These are phyloP conservation scores for Phaseolus lunatus DNA, from an alignment of 306 rosid species.

Conservation along the genomic window DNA sequence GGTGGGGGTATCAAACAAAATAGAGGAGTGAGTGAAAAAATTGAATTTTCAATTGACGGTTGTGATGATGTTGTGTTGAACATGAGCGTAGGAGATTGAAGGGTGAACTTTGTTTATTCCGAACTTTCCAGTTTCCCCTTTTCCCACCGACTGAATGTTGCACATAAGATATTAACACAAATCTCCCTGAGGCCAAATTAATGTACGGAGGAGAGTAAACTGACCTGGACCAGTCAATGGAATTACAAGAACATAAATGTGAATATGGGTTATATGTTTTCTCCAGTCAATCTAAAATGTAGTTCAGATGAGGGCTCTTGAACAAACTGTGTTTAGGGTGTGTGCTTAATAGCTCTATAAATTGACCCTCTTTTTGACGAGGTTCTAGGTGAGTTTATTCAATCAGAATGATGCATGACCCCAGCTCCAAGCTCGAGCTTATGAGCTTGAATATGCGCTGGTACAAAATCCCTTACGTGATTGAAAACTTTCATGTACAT, in stretches of 20 bases:
- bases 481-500: conserved; percentile 1
- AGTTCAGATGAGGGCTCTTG: neutral
- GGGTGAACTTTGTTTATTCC: neutral
- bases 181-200: neutral
- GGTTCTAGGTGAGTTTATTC: neutral
- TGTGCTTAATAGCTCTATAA: neutral
- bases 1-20: conserved; percentile 4
- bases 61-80: neutral
- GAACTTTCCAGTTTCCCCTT: neutral
- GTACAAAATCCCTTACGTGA: neutral
- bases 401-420: neutral
- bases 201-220: neutral
- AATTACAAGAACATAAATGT: neutral
- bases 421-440: neutral
- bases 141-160: neutral
- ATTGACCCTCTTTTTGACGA: neutral
- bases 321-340: neutral
- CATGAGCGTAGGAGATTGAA: neutral
- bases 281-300: neutral
- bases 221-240: neutral
- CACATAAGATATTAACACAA: neutral
- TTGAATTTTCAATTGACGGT: conserved; percentile 1
- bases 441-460: neutral
- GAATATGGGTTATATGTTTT: neutral
- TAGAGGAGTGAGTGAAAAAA: neutral